A percentile compares a stretch with the other conserved stretches of the same genome.
Evolutionary conservation across 208 protist species (phyloP).

Genomic region (Naegleria lovaniensis): DNA sequence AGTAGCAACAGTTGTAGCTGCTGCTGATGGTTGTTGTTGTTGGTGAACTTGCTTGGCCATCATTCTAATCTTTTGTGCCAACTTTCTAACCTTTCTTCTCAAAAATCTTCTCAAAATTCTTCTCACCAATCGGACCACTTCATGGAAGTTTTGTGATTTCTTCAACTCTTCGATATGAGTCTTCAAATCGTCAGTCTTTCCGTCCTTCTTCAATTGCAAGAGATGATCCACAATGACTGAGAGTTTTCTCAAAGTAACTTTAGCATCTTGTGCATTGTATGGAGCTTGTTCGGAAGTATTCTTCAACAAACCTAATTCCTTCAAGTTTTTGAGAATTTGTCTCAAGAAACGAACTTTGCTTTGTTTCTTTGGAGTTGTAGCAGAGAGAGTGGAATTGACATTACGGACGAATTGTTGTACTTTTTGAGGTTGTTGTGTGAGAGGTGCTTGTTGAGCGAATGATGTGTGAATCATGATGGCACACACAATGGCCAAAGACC

Average conservation of each 20-base stretch:
- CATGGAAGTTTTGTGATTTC: not conserved
- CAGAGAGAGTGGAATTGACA: not conserved
- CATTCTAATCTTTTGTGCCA: not conserved
- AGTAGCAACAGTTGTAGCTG: not conserved
- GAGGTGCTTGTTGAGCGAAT: not conserved
- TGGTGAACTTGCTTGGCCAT: not conserved
- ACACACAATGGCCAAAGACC: no score
- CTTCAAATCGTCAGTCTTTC: not conserved
- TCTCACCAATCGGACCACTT: not conserved
- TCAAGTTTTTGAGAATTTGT: not conserved
- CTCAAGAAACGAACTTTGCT: not conserved
- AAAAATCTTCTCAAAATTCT: not conserved
- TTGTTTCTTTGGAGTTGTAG: not conserved
- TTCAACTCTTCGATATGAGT: not conserved
- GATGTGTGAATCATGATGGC: no score
- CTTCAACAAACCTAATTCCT: not conserved
- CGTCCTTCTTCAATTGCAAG: not conserved
- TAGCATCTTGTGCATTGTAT: not conserved
- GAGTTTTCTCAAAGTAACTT: not conserved
- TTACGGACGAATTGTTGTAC: not conserved
- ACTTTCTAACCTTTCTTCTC: not conserved
- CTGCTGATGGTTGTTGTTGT: not conserved
- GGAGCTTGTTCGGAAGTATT: not conserved
- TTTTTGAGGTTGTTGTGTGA: not conserved
- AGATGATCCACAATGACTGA: not conserved